phyloP scores from a whole-genome alignment of 306 rosid species.

The Carpinus fangiana region DNA sequence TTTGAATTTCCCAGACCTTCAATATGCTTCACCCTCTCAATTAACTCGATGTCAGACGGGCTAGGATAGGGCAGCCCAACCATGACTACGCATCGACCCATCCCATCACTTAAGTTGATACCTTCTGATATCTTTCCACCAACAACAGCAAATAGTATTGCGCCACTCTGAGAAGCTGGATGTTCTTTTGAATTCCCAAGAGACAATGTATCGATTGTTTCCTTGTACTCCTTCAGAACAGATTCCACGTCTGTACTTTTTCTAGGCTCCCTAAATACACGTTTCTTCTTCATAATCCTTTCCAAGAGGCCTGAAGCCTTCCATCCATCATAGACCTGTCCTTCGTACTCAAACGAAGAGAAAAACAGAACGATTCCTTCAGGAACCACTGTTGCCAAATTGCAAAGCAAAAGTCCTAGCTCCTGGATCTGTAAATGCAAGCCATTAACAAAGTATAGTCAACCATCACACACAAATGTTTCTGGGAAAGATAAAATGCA shows the following conservation, averaged over 20 bases:
- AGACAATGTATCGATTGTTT: conserved; percentile 48
- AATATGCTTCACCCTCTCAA: conserved; percentile 89
- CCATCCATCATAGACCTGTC: conserved; percentile 71
- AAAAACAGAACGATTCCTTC: conserved; percentile 95
- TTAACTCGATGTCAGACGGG: conserved; percentile 81
- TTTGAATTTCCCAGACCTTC: conserved; percentile 60
- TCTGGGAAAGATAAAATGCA: conserved; percentile 4
- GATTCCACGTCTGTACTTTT: conserved; percentile 78
- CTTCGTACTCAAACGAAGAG: conserved; percentile 93
- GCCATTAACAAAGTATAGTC: conserved; percentile 29
- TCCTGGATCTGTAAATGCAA: conserved; percentile 66
- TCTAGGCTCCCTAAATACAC: conserved; percentile 87
- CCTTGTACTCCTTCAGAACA: conserved; percentile 77
- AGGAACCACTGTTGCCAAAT: conserved; percentile 72
- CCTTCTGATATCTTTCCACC: conserved; percentile 98
- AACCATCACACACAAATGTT: conserved; percentile 11
- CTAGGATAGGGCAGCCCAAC: conserved; percentile 96
- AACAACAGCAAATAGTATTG: conserved; percentile 83
- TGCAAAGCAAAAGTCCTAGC: conserved; percentile 79
- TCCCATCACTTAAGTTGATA: conserved; percentile 95
- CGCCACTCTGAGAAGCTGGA: conserved; percentile 57
- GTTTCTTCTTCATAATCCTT: conserved; percentile 78
- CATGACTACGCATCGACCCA: conserved; percentile 95
- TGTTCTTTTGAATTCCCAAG: conserved; percentile 41
- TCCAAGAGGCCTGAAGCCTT: conserved; percentile 74